A percentile compares a stretch with the other conserved stretches of the same genome.
phyloP scores from a whole-genome alignment of 176 grass and related monocot genomes.

The Rhipidocladum racemiflorum region DNA sequence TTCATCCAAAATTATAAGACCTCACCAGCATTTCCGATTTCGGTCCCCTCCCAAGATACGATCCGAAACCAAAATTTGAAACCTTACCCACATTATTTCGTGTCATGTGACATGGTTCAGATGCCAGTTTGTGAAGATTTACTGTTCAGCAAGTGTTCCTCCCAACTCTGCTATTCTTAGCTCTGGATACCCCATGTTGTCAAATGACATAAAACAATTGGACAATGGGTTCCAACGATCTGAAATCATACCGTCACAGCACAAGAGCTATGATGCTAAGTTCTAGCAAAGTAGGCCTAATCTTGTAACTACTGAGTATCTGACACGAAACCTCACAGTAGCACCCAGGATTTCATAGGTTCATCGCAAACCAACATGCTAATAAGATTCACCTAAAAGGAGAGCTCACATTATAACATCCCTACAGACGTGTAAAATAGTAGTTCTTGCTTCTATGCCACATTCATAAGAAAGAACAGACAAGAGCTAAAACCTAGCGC shows the following conservation, averaged over 20 bases:
- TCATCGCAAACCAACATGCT: constrained; percentile 37
- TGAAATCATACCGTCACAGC: neutral
- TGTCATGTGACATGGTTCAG: neutral
- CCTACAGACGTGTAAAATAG: constrained; percentile 41
- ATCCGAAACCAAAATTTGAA: too few species aligned
- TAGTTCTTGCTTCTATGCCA: constrained; percentile 48
- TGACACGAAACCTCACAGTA: constrained; percentile 33
- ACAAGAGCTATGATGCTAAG: neutral
- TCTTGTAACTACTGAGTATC: constrained; percentile 25
- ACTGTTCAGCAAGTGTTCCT: neutral
- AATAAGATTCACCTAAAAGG: constrained; percentile 43
- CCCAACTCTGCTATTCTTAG: neutral
- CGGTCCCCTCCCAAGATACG: too few species aligned
- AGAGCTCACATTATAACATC: constrained; percentile 39
- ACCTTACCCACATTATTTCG: neutral
- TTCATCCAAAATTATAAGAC: too few species aligned
- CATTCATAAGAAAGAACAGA: constrained; percentile 40
- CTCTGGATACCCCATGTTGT: neutral
- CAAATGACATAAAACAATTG: neutral
- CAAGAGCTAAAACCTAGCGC: constrained; percentile 36
- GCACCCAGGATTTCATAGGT: constrained; percentile 30
- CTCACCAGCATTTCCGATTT: too few species aligned
- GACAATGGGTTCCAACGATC: neutral
- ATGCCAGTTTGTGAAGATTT: neutral
- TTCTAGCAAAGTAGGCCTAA: constrained; percentile 15